Conservation (phyloP, 129 eudicot species). For the Saposhnikovia divaricata region DNA sequence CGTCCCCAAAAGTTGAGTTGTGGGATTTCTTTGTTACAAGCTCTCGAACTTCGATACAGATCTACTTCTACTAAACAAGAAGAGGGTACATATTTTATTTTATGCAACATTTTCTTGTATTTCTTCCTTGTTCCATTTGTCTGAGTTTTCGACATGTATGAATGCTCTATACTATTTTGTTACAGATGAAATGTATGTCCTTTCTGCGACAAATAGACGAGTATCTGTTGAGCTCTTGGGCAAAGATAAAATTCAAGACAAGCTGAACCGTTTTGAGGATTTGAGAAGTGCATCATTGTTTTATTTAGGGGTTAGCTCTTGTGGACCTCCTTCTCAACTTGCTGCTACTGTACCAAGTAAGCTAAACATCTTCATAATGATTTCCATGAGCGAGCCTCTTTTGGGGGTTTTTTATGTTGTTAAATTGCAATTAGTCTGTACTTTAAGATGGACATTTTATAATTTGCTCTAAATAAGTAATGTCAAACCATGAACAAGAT, state of each 20-base stretch:
- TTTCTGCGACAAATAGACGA: slow-evolving; percentile 66
- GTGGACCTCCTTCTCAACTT: slow-evolving; percentile 46
- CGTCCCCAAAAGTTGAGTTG: slow-evolving; percentile 51
- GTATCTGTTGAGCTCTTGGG: slow-evolving; percentile 76
- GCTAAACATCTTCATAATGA: slow-evolving; percentile 9
- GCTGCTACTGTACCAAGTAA: slow-evolving; percentile 61
- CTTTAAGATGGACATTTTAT: neutral
- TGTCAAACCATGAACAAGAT: neutral
- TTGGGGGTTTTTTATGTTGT: neutral
- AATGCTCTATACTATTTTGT: neutral
- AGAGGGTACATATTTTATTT: slow-evolving; percentile 30
- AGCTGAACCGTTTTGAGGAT: slow-evolving; percentile 70
- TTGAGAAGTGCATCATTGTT: slow-evolving; percentile 67
- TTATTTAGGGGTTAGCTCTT: slow-evolving; percentile 72
- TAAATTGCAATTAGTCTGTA: neutral
- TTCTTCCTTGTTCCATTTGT: too few species aligned
- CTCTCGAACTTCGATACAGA: slow-evolving; percentile 52
- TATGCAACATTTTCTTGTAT: too few species aligned
- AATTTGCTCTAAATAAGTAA: neutral
- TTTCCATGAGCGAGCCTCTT: neutral
- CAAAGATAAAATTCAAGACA: slow-evolving; percentile 75
- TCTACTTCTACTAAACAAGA: slow-evolving; percentile 66
- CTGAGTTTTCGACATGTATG: too few species aligned
- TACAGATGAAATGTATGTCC: slow-evolving; percentile 97
- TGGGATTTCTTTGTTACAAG: slow-evolving; percentile 65